Evolutionary conservation across 495 filamentous ascomycete species (phyloP), one percentile per base, ranked within the genome.

Genomic region (Cenococcum geophilum): DNA sequence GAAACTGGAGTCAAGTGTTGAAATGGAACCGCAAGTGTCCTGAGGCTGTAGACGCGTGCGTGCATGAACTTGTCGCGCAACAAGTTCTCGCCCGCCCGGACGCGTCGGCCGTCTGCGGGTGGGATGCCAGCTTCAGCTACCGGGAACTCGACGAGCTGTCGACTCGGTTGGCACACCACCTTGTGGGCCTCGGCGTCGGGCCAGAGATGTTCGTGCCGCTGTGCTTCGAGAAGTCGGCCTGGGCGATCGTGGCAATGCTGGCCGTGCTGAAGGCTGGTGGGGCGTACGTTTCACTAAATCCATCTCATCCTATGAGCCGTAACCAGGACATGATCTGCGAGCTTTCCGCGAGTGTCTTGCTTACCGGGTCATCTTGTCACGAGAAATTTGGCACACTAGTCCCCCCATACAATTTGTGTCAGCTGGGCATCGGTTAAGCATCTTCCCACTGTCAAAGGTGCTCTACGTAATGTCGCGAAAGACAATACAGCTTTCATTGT

Each of bases 41-140:
- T 1, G 10, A 57, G 8, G 55, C 67, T 4, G 70, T 78, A 5
- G 76, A 83, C 45, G 66, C 68, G 20, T 80, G 79, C 56, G 76
- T 84, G 79, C 40, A 84, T 53, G 77, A 82, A 4, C 57, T 80
- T 0, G 79, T 86, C 37, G 62, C 71, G 1, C 75, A 81, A 32
- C 71, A 79, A 57, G 40, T 42, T 1, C 53, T 43, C 4, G 59
- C 58, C 3, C 36, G 25, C 23, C 68, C 66, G 11, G 16, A 62
- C 40, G 53, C 60, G 4, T 27, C 16, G 8, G 68, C 65, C 37
- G 42, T 60, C 40, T 63, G 64, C 37, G 59, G n/a, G n/a, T 32
- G 27, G 27, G 27, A 32, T 32, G 27, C 27, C 2, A 32, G 6
- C 6, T 32, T 32, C 27, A 32, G 3, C 2, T 32, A 32, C 6